These are phyloP conservation scores for Pestalotiopsis sp. DNA, from an alignment of 2,329 filamentous ascomycete species.

Conservation along the genomic window DNA sequence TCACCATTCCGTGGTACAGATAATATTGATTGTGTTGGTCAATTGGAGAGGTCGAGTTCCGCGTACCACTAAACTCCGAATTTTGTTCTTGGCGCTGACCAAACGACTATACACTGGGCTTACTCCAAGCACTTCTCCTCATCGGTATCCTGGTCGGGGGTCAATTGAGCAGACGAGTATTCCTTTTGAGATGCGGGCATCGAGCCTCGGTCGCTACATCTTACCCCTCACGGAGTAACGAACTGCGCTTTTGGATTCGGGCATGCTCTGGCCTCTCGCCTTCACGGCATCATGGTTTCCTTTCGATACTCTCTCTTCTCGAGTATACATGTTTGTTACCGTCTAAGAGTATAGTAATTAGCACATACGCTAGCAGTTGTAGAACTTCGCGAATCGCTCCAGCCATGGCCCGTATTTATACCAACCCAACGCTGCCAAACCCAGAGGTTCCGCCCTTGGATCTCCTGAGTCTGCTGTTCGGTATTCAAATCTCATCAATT, in stretches of 20 bases:
- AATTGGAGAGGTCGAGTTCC: background rate
- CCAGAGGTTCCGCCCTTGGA: constrained; percentile 13
- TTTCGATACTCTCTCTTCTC: background rate
- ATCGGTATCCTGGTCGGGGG: background rate
- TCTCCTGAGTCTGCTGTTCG: constrained; percentile 14
- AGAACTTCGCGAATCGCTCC: background rate
- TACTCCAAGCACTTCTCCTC: background rate
- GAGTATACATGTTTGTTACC: background rate
- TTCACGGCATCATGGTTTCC: background rate
- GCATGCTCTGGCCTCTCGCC: background rate
- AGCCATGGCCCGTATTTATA: constrained; percentile 21
- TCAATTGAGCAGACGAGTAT: background rate
- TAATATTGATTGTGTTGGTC: no score
- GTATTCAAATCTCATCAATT: constrained; percentile 18
- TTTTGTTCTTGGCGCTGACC: background rate
- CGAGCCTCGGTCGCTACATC: background rate
- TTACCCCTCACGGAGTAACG: background rate
- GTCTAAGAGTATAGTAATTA: background rate
- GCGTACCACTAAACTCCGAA: background rate
- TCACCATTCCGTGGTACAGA: no score
- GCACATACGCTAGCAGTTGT: background rate
- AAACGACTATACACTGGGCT: background rate
- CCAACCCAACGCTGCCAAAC: constrained; percentile 2
- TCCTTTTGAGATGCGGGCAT: background rate
- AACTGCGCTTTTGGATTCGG: background rate